A percentile compares a stretch with the other conserved stretches of the same genome.
phyloP scores from a whole-genome alignment of 2,329 filamentous ascomycete species.

The Cladosporium sp. region DNA sequence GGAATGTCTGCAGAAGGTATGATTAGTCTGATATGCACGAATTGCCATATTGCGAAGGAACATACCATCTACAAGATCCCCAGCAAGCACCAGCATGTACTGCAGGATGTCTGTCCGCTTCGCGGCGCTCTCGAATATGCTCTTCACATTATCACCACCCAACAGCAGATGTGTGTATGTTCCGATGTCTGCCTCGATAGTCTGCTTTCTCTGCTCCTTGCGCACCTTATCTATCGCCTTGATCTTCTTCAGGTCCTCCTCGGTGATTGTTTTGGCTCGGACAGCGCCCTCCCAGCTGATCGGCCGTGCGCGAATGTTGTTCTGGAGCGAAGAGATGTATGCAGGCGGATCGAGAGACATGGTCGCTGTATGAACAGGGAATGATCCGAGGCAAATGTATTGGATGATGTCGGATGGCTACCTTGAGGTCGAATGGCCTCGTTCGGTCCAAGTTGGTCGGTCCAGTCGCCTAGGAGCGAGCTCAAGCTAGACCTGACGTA shows the following conservation, averaged over 20 bases:
- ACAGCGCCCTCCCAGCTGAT: slow-evolving; percentile 98
- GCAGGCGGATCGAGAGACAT: slow-evolving; percentile 93
- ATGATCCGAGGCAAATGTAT: background rate
- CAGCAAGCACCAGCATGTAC: slow-evolving; percentile 85
- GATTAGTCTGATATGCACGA: background rate
- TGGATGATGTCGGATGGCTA: background rate
- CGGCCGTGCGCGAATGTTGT: slow-evolving; percentile 91
- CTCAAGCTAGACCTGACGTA: background rate
- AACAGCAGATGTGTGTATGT: slow-evolving; percentile 78
- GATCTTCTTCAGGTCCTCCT: slow-evolving; percentile 91
- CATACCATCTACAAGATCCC: slow-evolving; percentile 79
- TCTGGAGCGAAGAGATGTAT: slow-evolving; percentile 83
- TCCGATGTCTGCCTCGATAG: slow-evolving; percentile 71
- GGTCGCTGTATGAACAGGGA: background rate
- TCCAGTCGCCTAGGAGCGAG: slow-evolving; percentile 1
- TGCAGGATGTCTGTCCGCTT: slow-evolving; percentile 88
- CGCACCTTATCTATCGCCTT: slow-evolving; percentile 94
- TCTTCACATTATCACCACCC: slow-evolving; percentile 60
- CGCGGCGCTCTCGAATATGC: slow-evolving; percentile 77
- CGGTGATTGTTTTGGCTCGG: slow-evolving; percentile 86
- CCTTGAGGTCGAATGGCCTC: background rate
- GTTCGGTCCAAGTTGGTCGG: slow-evolving; percentile 5
- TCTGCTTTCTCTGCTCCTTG: slow-evolving; percentile 81
- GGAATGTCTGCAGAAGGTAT: slow-evolving; percentile 60
- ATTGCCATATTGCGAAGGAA: background rate